A percentile compares a stretch with the other conserved stretches of the same genome.
Evolutionary conservation across 805 yeast genomes (phyloP).

Genomic region (Candida sithepensis): DNA sequence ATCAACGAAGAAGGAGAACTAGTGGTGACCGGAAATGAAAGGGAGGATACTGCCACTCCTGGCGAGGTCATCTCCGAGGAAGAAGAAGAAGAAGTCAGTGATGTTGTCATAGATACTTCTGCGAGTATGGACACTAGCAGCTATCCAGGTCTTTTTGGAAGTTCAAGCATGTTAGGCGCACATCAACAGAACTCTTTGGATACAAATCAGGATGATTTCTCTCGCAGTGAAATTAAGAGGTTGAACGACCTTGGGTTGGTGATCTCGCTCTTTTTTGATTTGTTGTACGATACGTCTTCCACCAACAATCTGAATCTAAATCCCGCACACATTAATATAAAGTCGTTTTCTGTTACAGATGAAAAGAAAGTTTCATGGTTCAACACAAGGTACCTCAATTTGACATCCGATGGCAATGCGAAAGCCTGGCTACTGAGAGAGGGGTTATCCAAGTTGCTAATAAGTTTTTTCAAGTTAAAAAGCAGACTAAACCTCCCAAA

Average conservation of each 20-base stretch:
- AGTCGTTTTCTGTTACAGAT: slow-evolving; percentile 9
- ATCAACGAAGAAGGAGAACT: slow-evolving; percentile 6
- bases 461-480: slow-evolving; percentile 30
- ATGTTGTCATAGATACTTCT: neutral
- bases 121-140: neutral
- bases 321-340: slow-evolving; percentile 11
- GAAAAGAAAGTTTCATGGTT: slow-evolving; percentile 20
- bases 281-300: slow-evolving; percentile 11
- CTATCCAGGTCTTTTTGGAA: neutral
- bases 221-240: neutral
- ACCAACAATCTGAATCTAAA: slow-evolving; percentile 8
- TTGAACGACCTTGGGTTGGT: slow-evolving; percentile 12
- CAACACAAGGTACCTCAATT: slow-evolving; percentile 12
- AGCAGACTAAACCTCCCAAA: too few relatives aligned
- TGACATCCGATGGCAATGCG: slow-evolving; percentile 4
- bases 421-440: slow-evolving; percentile 40
- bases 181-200: neutral
- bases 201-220: neutral
- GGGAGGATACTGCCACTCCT: neutral
- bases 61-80: neutral
- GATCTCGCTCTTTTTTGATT: slow-evolving; percentile 15
- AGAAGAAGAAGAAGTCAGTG: neutral
- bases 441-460: slow-evolving; percentile 34
- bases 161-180: neutral
- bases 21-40: neutral